Conservation (phyloP, 805 yeast genomes). For the Ogataea parapolymorpha region DNA sequence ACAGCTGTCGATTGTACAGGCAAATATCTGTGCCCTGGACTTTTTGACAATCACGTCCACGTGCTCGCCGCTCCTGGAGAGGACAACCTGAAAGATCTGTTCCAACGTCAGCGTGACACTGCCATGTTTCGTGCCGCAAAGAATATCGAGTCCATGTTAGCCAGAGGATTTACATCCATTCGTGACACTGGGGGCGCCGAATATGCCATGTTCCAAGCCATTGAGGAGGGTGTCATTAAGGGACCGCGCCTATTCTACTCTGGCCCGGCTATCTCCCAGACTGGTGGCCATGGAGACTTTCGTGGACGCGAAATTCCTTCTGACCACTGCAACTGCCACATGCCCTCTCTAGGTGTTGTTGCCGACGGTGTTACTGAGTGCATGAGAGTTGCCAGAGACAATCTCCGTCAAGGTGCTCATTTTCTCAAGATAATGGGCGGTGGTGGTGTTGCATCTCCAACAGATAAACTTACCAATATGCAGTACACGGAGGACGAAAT, state of each 20-base stretch:
- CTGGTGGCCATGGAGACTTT: constrained; percentile 32
- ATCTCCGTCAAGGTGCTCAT: constrained; percentile 27
- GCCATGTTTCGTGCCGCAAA: constrained; percentile 24
- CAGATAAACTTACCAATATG: constrained; percentile 25
- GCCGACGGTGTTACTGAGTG: constrained; percentile 30
- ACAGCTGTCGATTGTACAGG: constrained; percentile 25
- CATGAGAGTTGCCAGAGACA: constrained; percentile 26
- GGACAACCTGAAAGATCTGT: constrained; percentile 16
- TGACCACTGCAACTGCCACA: constrained; percentile 27
- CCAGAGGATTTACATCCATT: constrained; percentile 27
- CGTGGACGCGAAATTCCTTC: constrained; percentile 2
- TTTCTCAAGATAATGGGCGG: constrained; percentile 31
- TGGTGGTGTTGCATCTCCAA: constrained; percentile 32
- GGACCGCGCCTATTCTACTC: constrained; percentile 28
- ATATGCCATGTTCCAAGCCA: constrained; percentile 21
- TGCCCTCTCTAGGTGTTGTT: constrained; percentile 20
- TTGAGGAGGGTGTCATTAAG: constrained; percentile 26
- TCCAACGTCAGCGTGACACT: constrained; percentile 20
- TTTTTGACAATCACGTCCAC: constrained; percentile 30
- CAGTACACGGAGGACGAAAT: constrained; percentile 29
- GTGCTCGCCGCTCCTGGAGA: constrained; percentile 27
- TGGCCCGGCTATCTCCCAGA: constrained; percentile 29
- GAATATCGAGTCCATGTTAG: constrained; percentile 20
- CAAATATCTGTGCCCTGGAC: constrained; percentile 27
- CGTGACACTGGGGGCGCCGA: constrained; percentile 30